phyloP scores from a whole-genome alignment of 2,329 filamentous ascomycete species.

The Colletotrichum karsti region DNA sequence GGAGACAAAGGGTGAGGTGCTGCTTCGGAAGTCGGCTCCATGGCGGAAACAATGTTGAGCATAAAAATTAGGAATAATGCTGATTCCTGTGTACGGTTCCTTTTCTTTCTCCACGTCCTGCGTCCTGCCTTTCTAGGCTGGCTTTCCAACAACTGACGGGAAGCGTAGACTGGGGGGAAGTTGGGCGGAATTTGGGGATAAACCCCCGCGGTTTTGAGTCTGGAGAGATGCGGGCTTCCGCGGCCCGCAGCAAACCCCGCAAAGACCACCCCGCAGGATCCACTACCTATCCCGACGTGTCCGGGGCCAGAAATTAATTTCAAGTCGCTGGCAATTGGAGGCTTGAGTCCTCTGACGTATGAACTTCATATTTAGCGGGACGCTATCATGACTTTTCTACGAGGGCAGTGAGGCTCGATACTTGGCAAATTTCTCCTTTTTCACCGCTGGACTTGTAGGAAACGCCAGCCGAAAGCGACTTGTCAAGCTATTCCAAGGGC shows the following conservation, averaged over 20 bases:
- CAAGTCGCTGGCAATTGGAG: not conserved
- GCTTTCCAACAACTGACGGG: not conserved
- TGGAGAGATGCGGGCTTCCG: not conserved
- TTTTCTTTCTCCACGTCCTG: not conserved
- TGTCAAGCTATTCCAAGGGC: too few species aligned
- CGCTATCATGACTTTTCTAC: not conserved
- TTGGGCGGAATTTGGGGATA: slow-evolving; percentile 3
- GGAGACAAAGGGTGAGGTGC: not conserved
- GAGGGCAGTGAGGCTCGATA: not conserved
- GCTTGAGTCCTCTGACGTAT: not conserved
- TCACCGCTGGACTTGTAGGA: too few species aligned
- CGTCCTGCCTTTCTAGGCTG: not conserved
- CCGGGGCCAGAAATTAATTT: not conserved
- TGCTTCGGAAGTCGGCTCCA: slow-evolving; percentile 5
- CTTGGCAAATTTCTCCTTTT: too few species aligned
- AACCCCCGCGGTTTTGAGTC: slow-evolving; percentile 1
- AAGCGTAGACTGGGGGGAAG: not conserved
- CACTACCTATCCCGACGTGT: not conserved
- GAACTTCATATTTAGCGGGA: not conserved
- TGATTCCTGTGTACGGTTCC: not conserved
- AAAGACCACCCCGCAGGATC: not conserved
- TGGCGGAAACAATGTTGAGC: not conserved
- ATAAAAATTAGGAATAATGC: not conserved
- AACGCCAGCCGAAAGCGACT: too few species aligned
- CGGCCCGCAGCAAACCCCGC: not conserved